A percentile compares a stretch with the other conserved stretches of the same genome.
Conservation (phyloP, 2,329 filamentous ascomycete species). For the Fusarium sp. region DNA sequence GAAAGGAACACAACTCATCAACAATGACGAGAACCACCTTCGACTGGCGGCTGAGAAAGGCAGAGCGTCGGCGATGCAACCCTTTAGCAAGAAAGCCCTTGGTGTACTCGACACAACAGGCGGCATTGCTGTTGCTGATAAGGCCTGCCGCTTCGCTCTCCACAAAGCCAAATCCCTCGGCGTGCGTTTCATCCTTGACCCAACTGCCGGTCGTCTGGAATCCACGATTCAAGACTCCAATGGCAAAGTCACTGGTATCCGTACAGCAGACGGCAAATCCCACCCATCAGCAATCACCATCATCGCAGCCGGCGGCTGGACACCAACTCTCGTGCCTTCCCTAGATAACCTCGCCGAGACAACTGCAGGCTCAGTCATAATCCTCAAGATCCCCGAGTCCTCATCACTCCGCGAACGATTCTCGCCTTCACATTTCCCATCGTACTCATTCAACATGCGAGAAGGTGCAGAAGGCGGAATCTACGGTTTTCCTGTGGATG, state of each 20-base stretch:
- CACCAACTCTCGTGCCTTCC: conserved; percentile 30
- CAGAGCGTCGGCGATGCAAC: conserved; percentile 51
- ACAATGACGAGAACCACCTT: conserved; percentile 37
- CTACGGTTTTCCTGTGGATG: conserved; percentile 61
- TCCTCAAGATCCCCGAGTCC: conserved; percentile 27
- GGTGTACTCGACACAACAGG: conserved; percentile 60
- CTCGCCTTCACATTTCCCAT: conserved; percentile 34
- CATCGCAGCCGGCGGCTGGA: conserved; percentile 52
- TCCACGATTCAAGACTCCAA: conserved; percentile 37
- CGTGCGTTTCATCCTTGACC: conserved; percentile 56
- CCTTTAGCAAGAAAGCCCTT: conserved; percentile 51
- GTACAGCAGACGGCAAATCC: conserved; percentile 51
- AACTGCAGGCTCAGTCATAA: conserved; percentile 36
- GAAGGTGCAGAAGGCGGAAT: conserved; percentile 53
- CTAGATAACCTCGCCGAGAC: conserved; percentile 39
- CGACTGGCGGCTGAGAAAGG: conserved; percentile 46
- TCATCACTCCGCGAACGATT: conserved; percentile 25
- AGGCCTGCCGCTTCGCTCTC: conserved; percentile 58
- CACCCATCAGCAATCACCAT: conserved; percentile 52
- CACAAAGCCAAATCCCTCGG: conserved; percentile 56
- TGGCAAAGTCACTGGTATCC: conserved; percentile 50
- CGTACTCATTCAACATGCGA: conserved; percentile 15
- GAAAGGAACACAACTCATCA: conserved; percentile 50
- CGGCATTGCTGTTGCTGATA: conserved; percentile 59
- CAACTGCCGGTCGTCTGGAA: conserved; percentile 47